Conservation (phyloP, 352 stramenopile genomes). For the Vaucheria bursata region DNA sequence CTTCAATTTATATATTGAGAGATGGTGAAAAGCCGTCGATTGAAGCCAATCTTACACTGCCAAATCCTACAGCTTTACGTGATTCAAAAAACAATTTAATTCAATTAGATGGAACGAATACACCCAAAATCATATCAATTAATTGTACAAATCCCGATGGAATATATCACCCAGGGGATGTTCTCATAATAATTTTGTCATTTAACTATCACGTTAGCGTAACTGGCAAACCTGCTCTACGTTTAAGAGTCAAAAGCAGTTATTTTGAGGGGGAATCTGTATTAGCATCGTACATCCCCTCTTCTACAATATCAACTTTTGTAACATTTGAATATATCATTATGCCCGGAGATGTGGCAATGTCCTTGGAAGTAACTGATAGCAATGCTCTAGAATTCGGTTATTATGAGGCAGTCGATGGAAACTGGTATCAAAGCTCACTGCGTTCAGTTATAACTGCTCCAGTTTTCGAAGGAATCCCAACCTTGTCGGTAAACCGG, state of each 20-base stretch:
- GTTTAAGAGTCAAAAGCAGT: slow-evolving; percentile 18
- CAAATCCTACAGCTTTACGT: not conserved
- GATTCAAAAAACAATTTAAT: not conserved
- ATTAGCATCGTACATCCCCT: not conserved
- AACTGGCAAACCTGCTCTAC: slow-evolving; percentile 14
- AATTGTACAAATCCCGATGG: slow-evolving; percentile 18
- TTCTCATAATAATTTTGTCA: slow-evolving; percentile 6
- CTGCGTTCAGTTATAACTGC: slow-evolving; percentile 26
- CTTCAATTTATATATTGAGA: slow-evolving; percentile 5
- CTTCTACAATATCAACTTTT: not conserved
- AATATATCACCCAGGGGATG: slow-evolving; percentile 28
- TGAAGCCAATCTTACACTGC: slow-evolving; percentile 17
- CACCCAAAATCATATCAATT: not conserved
- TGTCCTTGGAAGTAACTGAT: slow-evolving; percentile 15
- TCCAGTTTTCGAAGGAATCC: slow-evolving; percentile 16
- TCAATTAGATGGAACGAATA: not conserved
- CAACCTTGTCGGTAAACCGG: slow-evolving; percentile 11
- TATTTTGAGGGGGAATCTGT: slow-evolving; percentile 12
- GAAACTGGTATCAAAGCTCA: slow-evolving; percentile 20
- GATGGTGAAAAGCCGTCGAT: slow-evolving; percentile 16
- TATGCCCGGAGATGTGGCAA: slow-evolving; percentile 19
- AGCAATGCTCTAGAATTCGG: slow-evolving; percentile 36
- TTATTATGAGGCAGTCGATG: slow-evolving; percentile 21
- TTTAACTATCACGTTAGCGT: slow-evolving; percentile 30
- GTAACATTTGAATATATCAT: slow-evolving; percentile 33